Conservation (phyloP, 2,329 filamentous ascomycete genomes). For the Claviceps maximensis region DNA sequence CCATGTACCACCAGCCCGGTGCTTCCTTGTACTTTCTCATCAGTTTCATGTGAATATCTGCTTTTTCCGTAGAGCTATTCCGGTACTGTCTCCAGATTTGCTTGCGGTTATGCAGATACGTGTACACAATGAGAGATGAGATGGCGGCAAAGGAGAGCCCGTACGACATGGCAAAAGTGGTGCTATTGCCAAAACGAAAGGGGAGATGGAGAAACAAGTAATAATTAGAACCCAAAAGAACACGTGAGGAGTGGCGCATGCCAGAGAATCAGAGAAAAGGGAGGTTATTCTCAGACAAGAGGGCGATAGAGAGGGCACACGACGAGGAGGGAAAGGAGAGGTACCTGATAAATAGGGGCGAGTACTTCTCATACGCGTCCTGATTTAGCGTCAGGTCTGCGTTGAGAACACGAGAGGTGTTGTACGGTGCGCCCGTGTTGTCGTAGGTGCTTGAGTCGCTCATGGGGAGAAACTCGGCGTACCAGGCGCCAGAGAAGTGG, state of each 20-base stretch:
- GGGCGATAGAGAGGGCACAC: background rate
- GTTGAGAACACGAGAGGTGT: slow-evolving; percentile 50
- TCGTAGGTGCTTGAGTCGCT: slow-evolving; percentile 59
- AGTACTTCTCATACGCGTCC: slow-evolving; percentile 52
- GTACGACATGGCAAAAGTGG: slow-evolving; percentile 57
- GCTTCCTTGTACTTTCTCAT: slow-evolving; percentile 51
- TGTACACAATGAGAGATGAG: slow-evolving; percentile 54
- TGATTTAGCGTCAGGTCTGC: slow-evolving; percentile 48
- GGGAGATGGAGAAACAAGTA: background rate
- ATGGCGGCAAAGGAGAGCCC: slow-evolving; percentile 62
- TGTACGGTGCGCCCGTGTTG: slow-evolving; percentile 51
- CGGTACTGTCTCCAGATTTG: slow-evolving; percentile 52
- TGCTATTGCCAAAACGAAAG: slow-evolving; percentile 28
- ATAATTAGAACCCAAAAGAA: background rate
- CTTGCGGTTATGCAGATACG: slow-evolving; percentile 50
- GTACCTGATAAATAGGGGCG: slow-evolving; percentile 49
- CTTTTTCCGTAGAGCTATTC: slow-evolving; percentile 44
- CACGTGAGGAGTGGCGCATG: background rate
- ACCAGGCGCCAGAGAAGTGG: slow-evolving; percentile 56
- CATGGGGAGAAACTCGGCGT: slow-evolving; percentile 51
- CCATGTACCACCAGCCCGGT: slow-evolving; percentile 50
- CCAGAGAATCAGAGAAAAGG: background rate
- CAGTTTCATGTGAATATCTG: slow-evolving; percentile 50
- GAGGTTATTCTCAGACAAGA: background rate
- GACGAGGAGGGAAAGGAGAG: too few relatives aligned